Evolutionary conservation across 106 monocot species (phyloP).

Genomic region (Dendrobium huoshanense): DNA sequence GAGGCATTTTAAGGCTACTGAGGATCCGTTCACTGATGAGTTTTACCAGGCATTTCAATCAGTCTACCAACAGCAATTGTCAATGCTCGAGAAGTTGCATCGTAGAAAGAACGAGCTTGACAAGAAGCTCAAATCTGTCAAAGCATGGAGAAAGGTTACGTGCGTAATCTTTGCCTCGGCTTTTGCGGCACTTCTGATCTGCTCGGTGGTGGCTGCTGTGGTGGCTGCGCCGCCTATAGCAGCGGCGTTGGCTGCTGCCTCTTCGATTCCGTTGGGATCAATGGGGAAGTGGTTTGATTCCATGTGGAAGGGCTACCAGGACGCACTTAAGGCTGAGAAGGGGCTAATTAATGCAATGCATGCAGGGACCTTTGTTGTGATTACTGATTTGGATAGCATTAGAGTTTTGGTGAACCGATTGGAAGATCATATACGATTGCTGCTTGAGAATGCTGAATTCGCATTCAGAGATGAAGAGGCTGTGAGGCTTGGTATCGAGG

Average conservation of each 20-base stretch:
- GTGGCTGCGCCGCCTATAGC: conserved; percentile 63
- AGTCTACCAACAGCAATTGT: conserved; percentile 46
- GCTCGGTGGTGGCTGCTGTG: conserved; percentile 74
- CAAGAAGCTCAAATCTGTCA: conserved; percentile 38
- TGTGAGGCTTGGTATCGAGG: conserved; percentile 50
- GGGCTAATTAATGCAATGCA: conserved; percentile 50
- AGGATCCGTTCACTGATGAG: conserved; percentile 62
- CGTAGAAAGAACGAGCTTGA: conserved; percentile 43
- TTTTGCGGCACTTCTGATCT: conserved; percentile 55
- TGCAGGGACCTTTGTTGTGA: conserved; percentile 35
- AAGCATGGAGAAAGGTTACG: conserved; percentile 57
- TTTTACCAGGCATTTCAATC: conserved; percentile 57
- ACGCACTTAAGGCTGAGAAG: conserved; percentile 37
- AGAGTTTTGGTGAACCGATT: conserved; percentile 43
- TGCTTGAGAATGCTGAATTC: conserved; percentile 41
- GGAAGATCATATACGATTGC: conserved; percentile 38
- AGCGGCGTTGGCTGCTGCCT: conserved; percentile 43
- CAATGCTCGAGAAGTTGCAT: conserved; percentile 61
- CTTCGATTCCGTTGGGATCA: conserved; percentile 59
- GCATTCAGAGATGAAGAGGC: conserved; percentile 51
- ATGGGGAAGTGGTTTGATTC: conserved; percentile 81
- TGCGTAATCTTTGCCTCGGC: conserved; percentile 61
- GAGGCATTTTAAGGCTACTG: conserved; percentile 37
- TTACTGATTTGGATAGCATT: conserved; percentile 59
- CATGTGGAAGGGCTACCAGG: conserved; percentile 41